Evolutionary conservation across 2,329 filamentous ascomycete species (phyloP), one percentile per base, ranked within the genome.

Genomic region (Aureobasidium zeae): DNA sequence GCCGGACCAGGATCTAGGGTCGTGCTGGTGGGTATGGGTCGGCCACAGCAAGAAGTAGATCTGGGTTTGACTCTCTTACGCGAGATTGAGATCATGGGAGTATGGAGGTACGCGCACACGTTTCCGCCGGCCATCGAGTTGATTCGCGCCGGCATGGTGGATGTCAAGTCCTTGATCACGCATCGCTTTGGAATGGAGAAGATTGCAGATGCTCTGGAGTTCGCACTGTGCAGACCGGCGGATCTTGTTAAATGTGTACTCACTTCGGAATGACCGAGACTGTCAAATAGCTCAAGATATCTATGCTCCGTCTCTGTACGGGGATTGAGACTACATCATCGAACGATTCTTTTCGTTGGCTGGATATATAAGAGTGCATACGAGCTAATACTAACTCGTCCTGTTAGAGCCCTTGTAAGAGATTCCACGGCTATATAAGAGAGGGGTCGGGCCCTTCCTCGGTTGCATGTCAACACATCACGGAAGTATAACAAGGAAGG

Each of bases 141-240:
- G 13, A 20, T 44, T n/a, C 19, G 8, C 8, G 17, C 17, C 5
- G 39, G 39, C 3, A 33, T 33, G 22, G 29, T 44, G 3, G 29
- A 44, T 17, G 29, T 35, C 7, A 44, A 28, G 20, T 7, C 29
- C 9, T 25, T 44, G 6, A 21, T 44, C 13, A 44, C 39, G 3
- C 39, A 44, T 17, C 32, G 16, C 16, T 44, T 22, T 17, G 31
- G 25, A 10, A 15, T 44, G 5, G 15, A 30, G 20, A 30, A 44
- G 2, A 30, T 31, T n/a, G 29, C 29, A 15, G 34, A 31, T 20
- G 39, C 39, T 6, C 15, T 44, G 11, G 39, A 44, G 19, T 48
- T 57, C 59, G 44, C 53, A 29, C 26, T 29, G 26, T n/a, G 13
- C 5, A 26, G 39, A 17, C 29, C 29, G 8, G 20, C 29, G 19